Base-by-base conservation (phyloP, 2,329 filamentous ascomycete genomes). In the Alternaria alternata region DNA sequence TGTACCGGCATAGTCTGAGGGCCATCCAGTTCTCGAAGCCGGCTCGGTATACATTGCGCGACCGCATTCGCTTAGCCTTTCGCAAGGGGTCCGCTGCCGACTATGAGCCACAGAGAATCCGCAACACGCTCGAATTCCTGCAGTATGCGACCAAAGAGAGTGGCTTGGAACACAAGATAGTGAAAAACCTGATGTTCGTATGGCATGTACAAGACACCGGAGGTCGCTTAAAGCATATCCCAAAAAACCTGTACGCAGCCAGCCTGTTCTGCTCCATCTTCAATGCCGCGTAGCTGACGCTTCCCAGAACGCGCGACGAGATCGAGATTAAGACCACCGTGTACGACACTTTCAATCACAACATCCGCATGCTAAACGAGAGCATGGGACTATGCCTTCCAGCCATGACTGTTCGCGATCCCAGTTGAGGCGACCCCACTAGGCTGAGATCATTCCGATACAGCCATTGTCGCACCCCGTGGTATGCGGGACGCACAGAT, bases 21-120 rank as follows among this genome's bases (percentile, higher is more conserved):
- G 92, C 91, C 4, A 87, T 94, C 22, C 88, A 90, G 64, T 91
- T 88, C 80, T 86, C 91, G 14, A 85, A 86, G 63, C 91, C 91
- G 16, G 86, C 88, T 30, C 88, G 91, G 54, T 89, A 83, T 76
- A 81, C 86, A 4, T 82, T 87, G 16, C 86, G 87, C 58, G 83
- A 89, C 69, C 76, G 78, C 36, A 66, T 83, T 20, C 80, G 81
- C 26, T 68, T 77, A 59, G 76, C 78, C 28, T 80, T 81, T 59
- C 79, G 80, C 51, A 75, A 67, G 51, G 70, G 72, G 38, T 56
- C 69, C 47, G 52, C 67, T n/a, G 48, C 59, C 14, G 65, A 75
- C 42, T 80, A 77, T 59, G 67, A 77, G 56, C 64, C 78, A 7
- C 78, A 81, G 47, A 83, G 82, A 51, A 82, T 91, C 52, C 80